Percentiles rank a stretch among this genome's conserved stretches.
These are phyloP conservation scores for Gossypium stocksii DNA, from an alignment of 345 rosid genomes.

Conservation along the genomic window DNA sequence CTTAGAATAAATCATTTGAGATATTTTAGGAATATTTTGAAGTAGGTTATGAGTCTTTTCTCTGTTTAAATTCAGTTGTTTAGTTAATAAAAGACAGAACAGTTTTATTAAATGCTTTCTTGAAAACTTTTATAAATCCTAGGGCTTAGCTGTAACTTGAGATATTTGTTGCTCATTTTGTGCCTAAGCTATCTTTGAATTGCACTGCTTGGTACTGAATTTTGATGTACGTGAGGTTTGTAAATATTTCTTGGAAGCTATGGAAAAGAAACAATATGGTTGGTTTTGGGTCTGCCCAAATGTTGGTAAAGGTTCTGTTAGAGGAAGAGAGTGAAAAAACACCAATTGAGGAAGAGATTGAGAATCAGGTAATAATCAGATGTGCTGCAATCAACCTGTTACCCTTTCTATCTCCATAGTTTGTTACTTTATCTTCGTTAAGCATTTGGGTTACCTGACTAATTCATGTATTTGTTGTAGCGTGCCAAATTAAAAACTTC, in stretches of 20 bases:
- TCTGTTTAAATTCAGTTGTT: no score
- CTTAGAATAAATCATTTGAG: no score
- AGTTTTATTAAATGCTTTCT: no score
- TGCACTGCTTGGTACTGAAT: no score
- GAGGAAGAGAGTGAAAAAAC: conserved; percentile 57
- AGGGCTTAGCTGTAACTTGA: neutral
- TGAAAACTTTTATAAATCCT: no score
- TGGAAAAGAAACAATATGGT: conserved; percentile 73
- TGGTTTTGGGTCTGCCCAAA: conserved; percentile 81
- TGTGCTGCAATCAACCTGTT: conserved; percentile 5
- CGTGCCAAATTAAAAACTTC: conserved; percentile 43
- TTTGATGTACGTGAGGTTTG: conserved; percentile 37
- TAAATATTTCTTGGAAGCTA: conserved; percentile 61
- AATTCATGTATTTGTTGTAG: conserved; percentile 27
- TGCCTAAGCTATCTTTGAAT: no score
- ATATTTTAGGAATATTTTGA: no score
- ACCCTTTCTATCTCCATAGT: neutral
- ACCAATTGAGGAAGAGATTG: conserved; percentile 60
- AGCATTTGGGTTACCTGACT: neutral
- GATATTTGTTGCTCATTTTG: neutral
- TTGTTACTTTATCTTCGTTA: neutral
- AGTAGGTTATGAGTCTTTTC: no score
- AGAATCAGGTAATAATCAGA: conserved; percentile 43
- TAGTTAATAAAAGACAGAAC: no score
- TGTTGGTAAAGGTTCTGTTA: conserved; percentile 53